Percentiles rank a stretch among this genome's conserved stretches.
phyloP scores from a whole-genome alignment of 768 basidiomycete genomes.

The Phlebiopsis gigantea region DNA sequence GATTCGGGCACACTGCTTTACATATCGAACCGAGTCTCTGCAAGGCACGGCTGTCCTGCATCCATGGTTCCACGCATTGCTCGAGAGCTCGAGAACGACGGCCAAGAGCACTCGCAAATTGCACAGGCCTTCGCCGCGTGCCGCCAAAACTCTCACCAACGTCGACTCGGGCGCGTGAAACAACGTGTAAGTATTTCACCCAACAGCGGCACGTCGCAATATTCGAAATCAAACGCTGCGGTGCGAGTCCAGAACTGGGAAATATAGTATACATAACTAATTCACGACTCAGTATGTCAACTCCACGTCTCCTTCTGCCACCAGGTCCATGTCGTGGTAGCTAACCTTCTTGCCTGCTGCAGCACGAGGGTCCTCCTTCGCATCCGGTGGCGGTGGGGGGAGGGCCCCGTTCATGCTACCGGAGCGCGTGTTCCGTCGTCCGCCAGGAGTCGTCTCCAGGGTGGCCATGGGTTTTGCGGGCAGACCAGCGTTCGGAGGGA shows the following conservation, averaged over 20 bases:
- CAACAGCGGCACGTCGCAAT: neutral
- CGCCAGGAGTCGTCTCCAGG: slow-evolving; percentile 31
- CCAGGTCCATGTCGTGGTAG: slow-evolving; percentile 94
- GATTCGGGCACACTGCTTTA: neutral
- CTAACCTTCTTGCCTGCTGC: slow-evolving; percentile 85
- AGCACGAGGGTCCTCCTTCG: slow-evolving; percentile 89
- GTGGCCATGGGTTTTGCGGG: slow-evolving; percentile 68
- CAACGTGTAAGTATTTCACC: neutral
- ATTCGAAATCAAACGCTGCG: neutral
- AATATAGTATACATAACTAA: slow-evolving; percentile 14
- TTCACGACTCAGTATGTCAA: slow-evolving; percentile 29
- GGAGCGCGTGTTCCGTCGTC: slow-evolving; percentile 33
- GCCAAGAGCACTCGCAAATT: no score
- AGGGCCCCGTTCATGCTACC: slow-evolving; percentile 46
- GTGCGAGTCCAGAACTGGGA: neutral
- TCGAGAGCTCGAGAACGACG: no score
- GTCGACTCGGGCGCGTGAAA: no score
- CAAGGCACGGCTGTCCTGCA: no score
- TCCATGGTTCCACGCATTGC: no score
- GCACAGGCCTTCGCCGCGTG: no score
- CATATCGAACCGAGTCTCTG: no score
- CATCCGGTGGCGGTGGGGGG: slow-evolving; percentile 81
- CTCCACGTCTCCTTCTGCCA: slow-evolving; percentile 61
- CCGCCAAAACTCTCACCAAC: no score
- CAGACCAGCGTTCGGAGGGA: slow-evolving; percentile 63